Conservation (phyloP, 106 monocot species). For the Ottelia alismoides region DNA sequence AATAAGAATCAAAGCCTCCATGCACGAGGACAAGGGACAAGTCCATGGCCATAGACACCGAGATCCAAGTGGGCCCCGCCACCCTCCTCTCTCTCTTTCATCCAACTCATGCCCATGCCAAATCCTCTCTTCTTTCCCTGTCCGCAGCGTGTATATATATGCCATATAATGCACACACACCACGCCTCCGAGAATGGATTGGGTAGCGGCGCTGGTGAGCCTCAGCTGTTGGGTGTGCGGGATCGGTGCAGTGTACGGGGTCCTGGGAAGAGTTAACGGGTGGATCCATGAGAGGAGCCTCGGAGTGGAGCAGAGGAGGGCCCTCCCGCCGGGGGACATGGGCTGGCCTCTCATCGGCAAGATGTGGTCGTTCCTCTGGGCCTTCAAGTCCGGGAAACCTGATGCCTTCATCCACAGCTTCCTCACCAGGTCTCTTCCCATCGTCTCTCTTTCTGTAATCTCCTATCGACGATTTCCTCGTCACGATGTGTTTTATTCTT, state of each 20-base stretch:
- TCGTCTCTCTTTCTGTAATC: too few species aligned
- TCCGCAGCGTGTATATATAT: too few species aligned
- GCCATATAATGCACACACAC: too few species aligned
- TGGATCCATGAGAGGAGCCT: conserved; percentile 26
- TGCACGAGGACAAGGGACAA: too few species aligned
- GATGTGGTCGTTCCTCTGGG: conserved; percentile 49
- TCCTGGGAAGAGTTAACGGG: conserved; percentile 15
- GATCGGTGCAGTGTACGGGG: background rate
- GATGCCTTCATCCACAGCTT: conserved; percentile 42
- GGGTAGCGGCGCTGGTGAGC: background rate
- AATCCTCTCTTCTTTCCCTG: too few species aligned
- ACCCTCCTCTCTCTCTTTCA: too few species aligned
- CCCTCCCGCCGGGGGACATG: conserved; percentile 48
- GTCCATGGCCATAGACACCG: too few species aligned
- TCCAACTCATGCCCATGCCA: too few species aligned
- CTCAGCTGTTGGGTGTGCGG: conserved; percentile 1
- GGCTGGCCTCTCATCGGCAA: conserved; percentile 45
- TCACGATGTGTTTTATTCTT: too few species aligned
- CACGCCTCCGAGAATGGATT: conserved; percentile 3
- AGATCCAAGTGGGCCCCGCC: too few species aligned
- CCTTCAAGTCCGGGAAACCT: conserved; percentile 40
- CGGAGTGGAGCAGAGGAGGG: conserved; percentile 8
- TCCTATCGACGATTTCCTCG: too few species aligned
- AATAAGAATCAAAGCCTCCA: too few species aligned
- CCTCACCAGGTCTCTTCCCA: conserved; percentile 34